Conservation (phyloP, 768 basidiomycete species). For the Russula virescens region DNA sequence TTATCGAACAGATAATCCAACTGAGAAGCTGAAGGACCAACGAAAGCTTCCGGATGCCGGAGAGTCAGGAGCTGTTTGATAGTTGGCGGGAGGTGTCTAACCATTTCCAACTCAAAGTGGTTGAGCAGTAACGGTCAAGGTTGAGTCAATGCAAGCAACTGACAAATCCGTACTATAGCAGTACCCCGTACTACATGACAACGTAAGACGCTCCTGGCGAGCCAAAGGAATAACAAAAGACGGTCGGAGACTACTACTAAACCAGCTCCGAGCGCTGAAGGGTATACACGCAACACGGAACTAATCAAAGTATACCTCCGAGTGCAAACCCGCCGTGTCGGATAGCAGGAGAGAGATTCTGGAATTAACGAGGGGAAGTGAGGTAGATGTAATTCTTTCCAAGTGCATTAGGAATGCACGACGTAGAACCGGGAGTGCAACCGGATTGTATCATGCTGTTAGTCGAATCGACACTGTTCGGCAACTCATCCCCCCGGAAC, state of each 20-base stretch:
- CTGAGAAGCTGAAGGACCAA: slow-evolving; percentile 48
- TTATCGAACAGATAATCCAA: slow-evolving; percentile 52
- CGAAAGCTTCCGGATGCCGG: slow-evolving; percentile 55
- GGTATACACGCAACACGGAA: background rate
- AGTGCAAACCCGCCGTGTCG: background rate
- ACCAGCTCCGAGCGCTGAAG: slow-evolving; percentile 2
- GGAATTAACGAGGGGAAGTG: no score
- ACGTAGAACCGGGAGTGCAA: background rate
- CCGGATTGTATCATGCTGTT: slow-evolving; percentile 35
- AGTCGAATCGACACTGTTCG: slow-evolving; percentile 43
- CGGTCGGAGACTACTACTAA: slow-evolving; percentile 1
- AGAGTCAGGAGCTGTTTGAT: slow-evolving; percentile 70
- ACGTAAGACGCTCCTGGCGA: slow-evolving; percentile 2
- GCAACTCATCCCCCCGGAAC: slow-evolving; percentile 44
- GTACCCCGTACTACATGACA: slow-evolving; percentile 12
- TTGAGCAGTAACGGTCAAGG: no score
- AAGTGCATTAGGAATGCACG: slow-evolving; percentile 41
- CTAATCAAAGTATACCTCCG: background rate
- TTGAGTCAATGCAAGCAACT: background rate
- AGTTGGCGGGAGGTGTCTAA: slow-evolving; percentile 50
- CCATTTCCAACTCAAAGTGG: slow-evolving; percentile 23
- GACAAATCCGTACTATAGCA: background rate
- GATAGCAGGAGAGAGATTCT: background rate
- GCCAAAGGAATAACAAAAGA: background rate
- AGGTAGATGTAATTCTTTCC: slow-evolving; percentile 43